These are phyloP conservation scores for Phytophthora tubulina DNA, from an alignment of 352 stramenopile species.

Conservation along the genomic window DNA sequence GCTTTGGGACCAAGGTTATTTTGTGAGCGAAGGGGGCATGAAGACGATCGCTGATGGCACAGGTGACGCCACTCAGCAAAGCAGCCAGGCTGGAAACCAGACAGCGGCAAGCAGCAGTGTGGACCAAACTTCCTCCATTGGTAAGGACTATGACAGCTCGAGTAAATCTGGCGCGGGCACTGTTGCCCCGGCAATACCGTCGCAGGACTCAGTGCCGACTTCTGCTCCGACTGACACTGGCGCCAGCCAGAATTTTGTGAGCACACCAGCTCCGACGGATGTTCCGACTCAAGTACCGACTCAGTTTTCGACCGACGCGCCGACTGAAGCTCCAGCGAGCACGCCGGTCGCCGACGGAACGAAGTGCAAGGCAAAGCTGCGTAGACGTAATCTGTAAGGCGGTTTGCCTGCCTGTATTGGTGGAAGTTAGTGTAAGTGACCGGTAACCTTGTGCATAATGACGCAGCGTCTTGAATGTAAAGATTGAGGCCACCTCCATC, in stretches of 20 bases:
- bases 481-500: slow-evolving; percentile 6
- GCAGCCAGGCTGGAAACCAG: slow-evolving; percentile 1
- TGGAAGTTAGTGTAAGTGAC: background rate
- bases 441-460: slow-evolving; percentile 10
- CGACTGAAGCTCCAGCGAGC: slow-evolving; percentile 5
- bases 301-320: slow-evolving; percentile 3
- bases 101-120: slow-evolving; percentile 10
- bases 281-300: background rate
- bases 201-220: slow-evolving; percentile 7
- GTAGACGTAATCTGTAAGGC: slow-evolving; percentile 21
- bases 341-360: background rate
- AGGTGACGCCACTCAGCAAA: slow-evolving; percentile 13
- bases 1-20: slow-evolving; percentile 72
- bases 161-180: background rate
- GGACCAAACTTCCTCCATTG: slow-evolving; percentile 12
- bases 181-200: slow-evolving; percentile 4
- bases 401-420: slow-evolving; percentile 3
- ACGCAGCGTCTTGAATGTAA: slow-evolving; percentile 13
- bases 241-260: slow-evolving; percentile 4
- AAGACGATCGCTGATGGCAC: slow-evolving; percentile 22
- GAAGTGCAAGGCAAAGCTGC: slow-evolving; percentile 34
- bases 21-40: slow-evolving; percentile 46
- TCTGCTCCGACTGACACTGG: background rate
- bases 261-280: background rate
- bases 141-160: background rate